phyloP scores from a whole-genome alignment of 768 basidiomycete genomes.

The Phaffia tasmanica region DNA sequence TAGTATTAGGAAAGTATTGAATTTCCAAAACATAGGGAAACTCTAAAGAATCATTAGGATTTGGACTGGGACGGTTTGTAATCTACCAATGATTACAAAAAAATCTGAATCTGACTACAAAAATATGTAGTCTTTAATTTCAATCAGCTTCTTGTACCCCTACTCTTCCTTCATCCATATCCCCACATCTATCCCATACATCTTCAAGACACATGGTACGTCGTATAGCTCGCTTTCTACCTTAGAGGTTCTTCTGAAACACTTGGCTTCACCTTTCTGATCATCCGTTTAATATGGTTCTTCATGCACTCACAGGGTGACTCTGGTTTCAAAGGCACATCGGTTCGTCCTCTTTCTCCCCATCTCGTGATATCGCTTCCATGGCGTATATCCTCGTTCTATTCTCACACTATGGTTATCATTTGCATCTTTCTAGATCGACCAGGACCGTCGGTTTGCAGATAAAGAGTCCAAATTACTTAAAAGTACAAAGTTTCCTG shows the following conservation, averaged over 20 bases:
- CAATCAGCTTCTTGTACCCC: no score
- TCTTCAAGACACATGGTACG: no score
- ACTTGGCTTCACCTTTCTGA: neutral
- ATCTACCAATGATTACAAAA: no score
- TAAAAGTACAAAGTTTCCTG: conserved; percentile 79
- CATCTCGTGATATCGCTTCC: neutral
- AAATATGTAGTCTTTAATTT: no score
- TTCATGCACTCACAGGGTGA: neutral
- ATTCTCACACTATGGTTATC: neutral
- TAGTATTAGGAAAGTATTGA: no score
- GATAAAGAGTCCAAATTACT: conserved; percentile 88
- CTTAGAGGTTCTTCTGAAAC: neutral
- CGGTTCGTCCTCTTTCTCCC: neutral
- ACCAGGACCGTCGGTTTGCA: conserved; percentile 77
- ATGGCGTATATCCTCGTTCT: neutral
- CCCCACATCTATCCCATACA: no score
- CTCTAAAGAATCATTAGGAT: no score
- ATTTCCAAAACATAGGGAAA: no score
- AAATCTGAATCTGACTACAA: no score
- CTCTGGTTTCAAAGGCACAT: conserved; percentile 15
- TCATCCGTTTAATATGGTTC: neutral
- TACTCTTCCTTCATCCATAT: no score
- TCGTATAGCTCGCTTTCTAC: no score
- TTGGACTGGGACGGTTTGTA: no score
- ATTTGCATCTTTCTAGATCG: neutral